Base-by-base conservation (phyloP, 1,284 basidiomycete species). In the Pascua sp. region DNA sequence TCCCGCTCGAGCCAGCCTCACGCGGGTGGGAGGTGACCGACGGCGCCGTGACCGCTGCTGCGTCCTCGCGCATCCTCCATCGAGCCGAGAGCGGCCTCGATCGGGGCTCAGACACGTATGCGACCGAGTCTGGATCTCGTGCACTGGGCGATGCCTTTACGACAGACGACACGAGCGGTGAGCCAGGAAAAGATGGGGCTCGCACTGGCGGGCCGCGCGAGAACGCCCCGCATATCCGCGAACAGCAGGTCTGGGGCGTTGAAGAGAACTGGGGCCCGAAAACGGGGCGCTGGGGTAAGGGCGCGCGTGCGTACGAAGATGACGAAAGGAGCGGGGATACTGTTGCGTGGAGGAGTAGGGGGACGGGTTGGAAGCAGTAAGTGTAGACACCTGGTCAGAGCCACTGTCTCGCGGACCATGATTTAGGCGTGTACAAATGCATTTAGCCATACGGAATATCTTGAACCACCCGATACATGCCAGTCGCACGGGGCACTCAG, bases 231-330 rank as follows among this genome's bases (percentile, higher is more conserved):
- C 51, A 57, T 10, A 71, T 78, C 44, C 57, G 57, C 5, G 71
- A 71, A 46, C 59, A 73, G 24, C 76, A 78, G 53, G 67, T 73
- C 0, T 78, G 76, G 76, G 76, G 75, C 2, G 71, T 78, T 1
- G 67, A 72, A 15, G 76, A 78, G 47, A 72, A 76, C 18, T 81
- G 80, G 80, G 80, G 80, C 0, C 67, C 71, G 48, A 76, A 75
- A 41, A 78, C 78, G 0, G 80, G 80, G 0, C 56, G 66, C 39
- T 81, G 80, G 80, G 80, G 80, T 0, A 64, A 72, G 52, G 80
- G 80, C 0, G 70, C 74, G 3, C 67, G 52, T 15, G 61, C 43
- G n/a, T 59, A 53, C 15, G 49, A 59, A 32, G 24, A 32, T 7
- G 24, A 32, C 24, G 24, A 32, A 7, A 3, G 24, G 4, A 32